These are phyloP conservation scores for Acacia acuminata DNA, from an alignment of 306 rosid genomes.

Conservation along the genomic window DNA sequence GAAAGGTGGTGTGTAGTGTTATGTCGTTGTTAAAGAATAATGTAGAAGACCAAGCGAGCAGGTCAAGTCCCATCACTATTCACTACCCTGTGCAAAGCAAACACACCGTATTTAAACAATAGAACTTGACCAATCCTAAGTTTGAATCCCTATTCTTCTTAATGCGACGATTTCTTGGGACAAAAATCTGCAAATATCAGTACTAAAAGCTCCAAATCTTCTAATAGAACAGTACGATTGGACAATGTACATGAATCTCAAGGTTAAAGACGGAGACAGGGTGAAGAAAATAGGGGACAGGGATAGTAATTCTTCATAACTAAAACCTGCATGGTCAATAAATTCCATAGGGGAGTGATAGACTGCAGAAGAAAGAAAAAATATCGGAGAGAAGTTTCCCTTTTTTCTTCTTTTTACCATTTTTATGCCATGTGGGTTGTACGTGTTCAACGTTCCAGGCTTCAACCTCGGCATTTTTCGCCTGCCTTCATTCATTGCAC, in stretches of 20 bases:
- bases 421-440: neutral
- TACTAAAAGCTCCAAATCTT: neutral
- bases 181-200: neutral
- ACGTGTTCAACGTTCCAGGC: neutral
- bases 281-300: neutral
- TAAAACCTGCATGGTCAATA: slow-evolving; percentile 33
- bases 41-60: neutral
- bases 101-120: slow-evolving; percentile 12
- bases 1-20: neutral
- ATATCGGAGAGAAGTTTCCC: neutral
- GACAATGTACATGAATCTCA: neutral
- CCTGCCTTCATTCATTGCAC: neutral
- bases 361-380: neutral
- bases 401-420: neutral
- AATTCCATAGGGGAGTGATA: slow-evolving; percentile 1
- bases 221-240: neutral
- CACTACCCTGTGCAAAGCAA: neutral
- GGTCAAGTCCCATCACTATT: neutral
- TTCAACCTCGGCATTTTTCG: neutral
- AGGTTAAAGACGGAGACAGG: neutral
- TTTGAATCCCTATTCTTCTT: neutral
- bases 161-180: neutral
- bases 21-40: neutral
- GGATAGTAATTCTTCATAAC: slow-evolving; percentile 30
- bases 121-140: neutral